Conservation (phyloP, 768 basidiomycete species). For the Trametes elegans region DNA sequence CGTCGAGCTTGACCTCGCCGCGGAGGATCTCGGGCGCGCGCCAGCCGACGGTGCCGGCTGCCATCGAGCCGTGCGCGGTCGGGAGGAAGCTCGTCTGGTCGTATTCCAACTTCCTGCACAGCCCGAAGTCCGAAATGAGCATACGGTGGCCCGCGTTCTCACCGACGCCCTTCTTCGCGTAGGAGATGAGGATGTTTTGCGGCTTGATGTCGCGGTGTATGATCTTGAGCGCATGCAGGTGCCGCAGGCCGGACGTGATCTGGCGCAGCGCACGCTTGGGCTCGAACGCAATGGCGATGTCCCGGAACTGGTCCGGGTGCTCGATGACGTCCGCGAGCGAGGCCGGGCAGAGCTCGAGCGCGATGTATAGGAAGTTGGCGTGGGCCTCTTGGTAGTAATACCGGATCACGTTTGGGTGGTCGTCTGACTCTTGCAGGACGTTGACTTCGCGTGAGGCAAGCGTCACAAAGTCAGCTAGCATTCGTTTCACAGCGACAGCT, state of each 20-base stretch:
- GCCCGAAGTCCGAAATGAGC: conserved; percentile 95
- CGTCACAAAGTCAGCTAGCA: conserved; percentile 93
- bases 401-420: conserved; percentile 97
- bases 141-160: conserved; percentile 60
- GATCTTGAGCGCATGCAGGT: conserved; percentile 91
- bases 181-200: conserved; percentile 91
- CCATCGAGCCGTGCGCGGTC: conserved; percentile 85
- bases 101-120: conserved; percentile 92
- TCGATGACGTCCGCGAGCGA: conserved; percentile 88
- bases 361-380: conserved; percentile 94
- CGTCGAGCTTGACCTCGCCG: conserved; percentile 92
- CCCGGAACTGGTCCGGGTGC: conserved; percentile 71
- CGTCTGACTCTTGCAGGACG: conserved; percentile 94
- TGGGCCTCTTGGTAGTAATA: conserved; percentile 97
- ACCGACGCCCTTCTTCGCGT: conserved; percentile 53
- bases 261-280: conserved; percentile 86
- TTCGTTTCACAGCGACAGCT: conserved; percentile 96
- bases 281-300: conserved; percentile 75
- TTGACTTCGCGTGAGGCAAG: conserved; percentile 92
- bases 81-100: conserved; percentile 97
- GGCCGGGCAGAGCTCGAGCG: conserved; percentile 91
- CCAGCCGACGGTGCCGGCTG: conserved; percentile 95
- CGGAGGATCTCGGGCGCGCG: conserved; percentile 94
- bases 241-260: conserved; percentile 82
- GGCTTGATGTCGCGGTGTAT: conserved; percentile 99